These are phyloP conservation scores for Podosphaera aphanis DNA, from an alignment of 2,329 filamentous ascomycete genomes.

Conservation along the genomic window DNA sequence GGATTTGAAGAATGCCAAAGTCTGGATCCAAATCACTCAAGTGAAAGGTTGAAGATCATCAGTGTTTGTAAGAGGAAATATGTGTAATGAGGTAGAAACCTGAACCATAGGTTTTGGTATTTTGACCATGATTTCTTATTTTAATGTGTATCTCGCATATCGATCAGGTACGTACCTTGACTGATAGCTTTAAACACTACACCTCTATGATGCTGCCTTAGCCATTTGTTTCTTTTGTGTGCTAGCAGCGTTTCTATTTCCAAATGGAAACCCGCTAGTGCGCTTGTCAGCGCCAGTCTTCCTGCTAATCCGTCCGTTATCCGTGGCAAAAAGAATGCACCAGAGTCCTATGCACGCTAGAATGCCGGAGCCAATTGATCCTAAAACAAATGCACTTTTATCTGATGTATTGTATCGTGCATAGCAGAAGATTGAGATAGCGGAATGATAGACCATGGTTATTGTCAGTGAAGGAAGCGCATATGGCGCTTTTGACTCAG, in stretches of 20 bases:
- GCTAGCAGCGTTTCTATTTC: slow-evolving; percentile 24
- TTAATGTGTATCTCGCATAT: no score
- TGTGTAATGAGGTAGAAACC: no score
- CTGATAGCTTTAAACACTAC: no score
- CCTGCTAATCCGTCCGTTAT: slow-evolving; percentile 31
- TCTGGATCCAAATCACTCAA: no score
- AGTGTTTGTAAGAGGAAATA: no score
- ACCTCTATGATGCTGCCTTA: no score
- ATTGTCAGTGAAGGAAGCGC: slow-evolving; percentile 35
- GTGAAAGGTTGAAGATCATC: no score
- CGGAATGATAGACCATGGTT: slow-evolving; percentile 32
- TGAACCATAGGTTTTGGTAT: no score
- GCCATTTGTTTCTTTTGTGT: slow-evolving; percentile 11
- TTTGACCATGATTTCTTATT: no score
- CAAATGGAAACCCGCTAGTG: slow-evolving; percentile 41
- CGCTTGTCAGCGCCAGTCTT: slow-evolving; percentile 44
- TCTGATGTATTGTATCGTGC: slow-evolving; percentile 28
- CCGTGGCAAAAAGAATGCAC: slow-evolving; percentile 26
- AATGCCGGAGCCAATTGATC: slow-evolving; percentile 23
- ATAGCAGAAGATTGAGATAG: slow-evolving; percentile 34
- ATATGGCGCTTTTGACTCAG: slow-evolving; percentile 27
- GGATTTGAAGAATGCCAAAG: no score
- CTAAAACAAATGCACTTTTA: slow-evolving; percentile 27
- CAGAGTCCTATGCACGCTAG: slow-evolving; percentile 34
- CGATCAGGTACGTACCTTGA: no score